Evolutionary conservation across 1,284 basidiomycete species (phyloP), one percentile per base, ranked within the genome.

Genomic region (Rhodotorula sp.): DNA sequence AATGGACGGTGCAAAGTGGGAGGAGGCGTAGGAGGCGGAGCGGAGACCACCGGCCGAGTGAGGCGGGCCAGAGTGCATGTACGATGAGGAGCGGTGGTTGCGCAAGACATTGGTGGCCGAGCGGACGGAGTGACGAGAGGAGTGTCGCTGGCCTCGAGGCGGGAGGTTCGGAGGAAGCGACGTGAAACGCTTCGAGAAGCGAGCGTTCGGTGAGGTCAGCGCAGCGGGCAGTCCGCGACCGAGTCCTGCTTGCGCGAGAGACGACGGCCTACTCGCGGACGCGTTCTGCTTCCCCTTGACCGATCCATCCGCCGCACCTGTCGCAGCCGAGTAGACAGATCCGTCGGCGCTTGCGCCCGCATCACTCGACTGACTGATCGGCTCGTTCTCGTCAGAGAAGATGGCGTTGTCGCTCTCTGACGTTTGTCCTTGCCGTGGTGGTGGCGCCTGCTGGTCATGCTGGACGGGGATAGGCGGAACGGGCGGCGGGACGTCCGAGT

Each of bases 401-500:
- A 65, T 46, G 24, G 53, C 58, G 39, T 47, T 29, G 24, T 69
- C 67, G 46, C 47, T 24, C 34, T 48, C 55, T 30, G 29, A 44
- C 36, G 58, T 24, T 48, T 52, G 27, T 62, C 63, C 48, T 7
- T 36, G 48, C 2, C 36, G 39, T 56, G 39, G n/a, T 13, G 34
- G 39, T 56, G 39, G n/a, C 20, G 34, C n/a, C 32, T 57, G 49
- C 19, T 11, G 53, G 22, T 53, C 34, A 32, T 67, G 68, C 51
- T 67, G 61, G 13, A 48, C 49, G 6, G 75, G 74, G 32, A 47
- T 86, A 85, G 10, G 88, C 85, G 13, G 86, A 2, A 74, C 70
- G 9, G 83, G 7, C 84, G 86, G 5, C 85, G 85, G 39, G 36
- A 22, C 34, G 27, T 52, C 30, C 85, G 84, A 56, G 84, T 76